Conservation (phyloP, 441 rosid genomes). For the Euphorbia celastroides region DNA sequence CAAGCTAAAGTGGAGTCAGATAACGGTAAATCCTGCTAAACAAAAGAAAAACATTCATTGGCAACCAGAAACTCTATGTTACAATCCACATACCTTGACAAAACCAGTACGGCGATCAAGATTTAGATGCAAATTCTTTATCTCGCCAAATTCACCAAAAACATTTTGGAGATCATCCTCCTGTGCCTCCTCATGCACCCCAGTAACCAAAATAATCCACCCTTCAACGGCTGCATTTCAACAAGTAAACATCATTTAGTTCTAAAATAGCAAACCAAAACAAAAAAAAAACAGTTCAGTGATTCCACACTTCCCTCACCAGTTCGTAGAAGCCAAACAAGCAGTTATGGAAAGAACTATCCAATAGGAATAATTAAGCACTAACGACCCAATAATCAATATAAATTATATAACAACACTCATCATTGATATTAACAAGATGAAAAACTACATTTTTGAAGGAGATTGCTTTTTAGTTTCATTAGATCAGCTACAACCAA, state of each 20-base stretch:
- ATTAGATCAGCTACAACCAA: background rate
- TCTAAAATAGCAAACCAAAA: background rate
- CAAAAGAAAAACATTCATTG: no score
- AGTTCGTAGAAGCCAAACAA: background rate
- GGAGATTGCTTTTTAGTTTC: background rate
- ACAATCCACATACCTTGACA: slow-evolving; percentile 61
- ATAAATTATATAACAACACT: background rate
- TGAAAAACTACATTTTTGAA: background rate
- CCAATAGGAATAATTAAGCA: no score
- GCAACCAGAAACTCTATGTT: no score
- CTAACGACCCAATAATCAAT: no score
- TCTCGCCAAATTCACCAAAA: slow-evolving; percentile 92
- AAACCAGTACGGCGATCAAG: slow-evolving; percentile 93
- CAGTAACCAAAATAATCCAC: slow-evolving; percentile 84
- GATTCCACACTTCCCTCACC: background rate
- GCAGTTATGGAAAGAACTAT: background rate
- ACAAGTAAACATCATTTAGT: background rate
- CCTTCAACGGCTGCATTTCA: slow-evolving; percentile 82
- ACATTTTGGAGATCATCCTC: slow-evolving; percentile 81
- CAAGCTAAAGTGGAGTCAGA: slow-evolving; percentile 6
- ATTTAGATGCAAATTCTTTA: slow-evolving; percentile 78
- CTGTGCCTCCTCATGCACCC: slow-evolving; percentile 93
- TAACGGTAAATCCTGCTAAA: no score
- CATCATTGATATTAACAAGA: background rate
- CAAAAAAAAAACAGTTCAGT: background rate